A percentile compares a stretch with the other conserved stretches of the same genome.
phyloP scores from a whole-genome alignment of 1,284 basidiomycete species.

The Fomitopsis schrenkii region DNA sequence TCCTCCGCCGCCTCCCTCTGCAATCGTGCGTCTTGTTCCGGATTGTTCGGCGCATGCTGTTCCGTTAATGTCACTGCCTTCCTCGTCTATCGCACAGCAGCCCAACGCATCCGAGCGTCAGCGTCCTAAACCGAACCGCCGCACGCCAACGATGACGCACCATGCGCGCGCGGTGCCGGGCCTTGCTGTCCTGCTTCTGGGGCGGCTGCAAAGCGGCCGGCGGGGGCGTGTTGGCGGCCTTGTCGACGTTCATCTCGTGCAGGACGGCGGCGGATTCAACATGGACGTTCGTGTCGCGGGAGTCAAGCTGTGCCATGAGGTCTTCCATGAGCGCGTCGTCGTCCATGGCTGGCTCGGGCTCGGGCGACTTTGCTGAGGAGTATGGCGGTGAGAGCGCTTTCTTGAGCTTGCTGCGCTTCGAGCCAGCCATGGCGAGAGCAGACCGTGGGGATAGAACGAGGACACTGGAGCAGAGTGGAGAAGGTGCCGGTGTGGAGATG shows the following conservation, averaged over 20 bases:
- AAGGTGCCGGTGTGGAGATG: not conserved
- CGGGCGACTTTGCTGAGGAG: conserved; percentile 5
- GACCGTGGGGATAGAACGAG: not conserved
- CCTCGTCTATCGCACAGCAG: conserved; percentile 49
- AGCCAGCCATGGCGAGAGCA: conserved; percentile 30
- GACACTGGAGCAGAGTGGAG: not conserved
- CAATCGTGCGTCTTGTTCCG: conserved; percentile 60
- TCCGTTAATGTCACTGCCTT: conserved; percentile 72
- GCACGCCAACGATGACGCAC: conserved; percentile 35
- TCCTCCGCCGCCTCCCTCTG: conserved; percentile 72
- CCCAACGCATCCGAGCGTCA: not conserved
- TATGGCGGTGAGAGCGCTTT: conserved; percentile 31
- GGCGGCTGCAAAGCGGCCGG: conserved; percentile 19
- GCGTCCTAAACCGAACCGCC: not conserved
- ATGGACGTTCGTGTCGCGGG: conserved; percentile 45
- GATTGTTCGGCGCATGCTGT: conserved; percentile 53
- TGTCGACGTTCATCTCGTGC: conserved; percentile 40
- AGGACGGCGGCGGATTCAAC: conserved; percentile 47
- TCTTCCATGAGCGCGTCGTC: conserved; percentile 64
- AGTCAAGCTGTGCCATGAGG: conserved; percentile 69
- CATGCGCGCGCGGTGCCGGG: conserved; percentile 77
- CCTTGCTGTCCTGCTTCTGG: conserved; percentile 62
- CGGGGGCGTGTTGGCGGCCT: conserved; percentile 35
- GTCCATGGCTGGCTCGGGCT: conserved; percentile 18
- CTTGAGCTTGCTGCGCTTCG: conserved; percentile 51